Conservation (phyloP, 2,329 filamentous ascomycete genomes). For the Fusarium scirpi region DNA sequence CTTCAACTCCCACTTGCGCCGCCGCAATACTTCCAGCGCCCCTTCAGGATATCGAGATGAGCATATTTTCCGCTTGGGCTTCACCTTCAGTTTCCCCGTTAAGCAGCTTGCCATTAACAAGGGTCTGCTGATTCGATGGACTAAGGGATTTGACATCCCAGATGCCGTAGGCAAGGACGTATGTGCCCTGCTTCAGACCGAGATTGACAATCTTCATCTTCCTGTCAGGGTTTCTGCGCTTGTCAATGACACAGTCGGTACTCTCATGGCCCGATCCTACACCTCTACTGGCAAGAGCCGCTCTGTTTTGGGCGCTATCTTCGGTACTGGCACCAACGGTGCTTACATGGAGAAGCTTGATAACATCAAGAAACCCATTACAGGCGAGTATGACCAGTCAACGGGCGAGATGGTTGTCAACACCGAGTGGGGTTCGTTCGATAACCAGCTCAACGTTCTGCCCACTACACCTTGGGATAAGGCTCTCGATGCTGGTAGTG, state of each 20-base stretch:
- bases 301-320: constrained; percentile 94
- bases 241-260: constrained; percentile 98
- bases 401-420: constrained; percentile 98
- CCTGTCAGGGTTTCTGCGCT: constrained; percentile 95
- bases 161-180: constrained; percentile 96
- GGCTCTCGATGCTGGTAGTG: constrained; percentile 80
- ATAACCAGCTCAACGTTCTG: constrained; percentile 90
- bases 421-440: constrained; percentile 98
- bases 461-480: constrained; percentile 87
- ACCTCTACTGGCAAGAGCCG: constrained; percentile 88
- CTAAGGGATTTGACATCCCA: constrained; percentile 97
- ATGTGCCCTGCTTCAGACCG: constrained; percentile 86
- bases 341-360: constrained; percentile 94
- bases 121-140: constrained; percentile 94
- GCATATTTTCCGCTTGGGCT: constrained; percentile 92
- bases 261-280: constrained; percentile 97
- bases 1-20: constrained; percentile 77
- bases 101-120: constrained; percentile 96
- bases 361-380: constrained; percentile 83
- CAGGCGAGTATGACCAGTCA: constrained; percentile 78
- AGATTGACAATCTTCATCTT: constrained; percentile 87
- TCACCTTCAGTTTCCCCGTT: constrained; percentile 98
- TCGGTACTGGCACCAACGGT: constrained; percentile 96
- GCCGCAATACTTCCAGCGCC: constrained; percentile 70
- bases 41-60: constrained; percentile 74